Base-by-base conservation (phyloP, 163 green algal species). In the Chlorella variabilis region DNA sequence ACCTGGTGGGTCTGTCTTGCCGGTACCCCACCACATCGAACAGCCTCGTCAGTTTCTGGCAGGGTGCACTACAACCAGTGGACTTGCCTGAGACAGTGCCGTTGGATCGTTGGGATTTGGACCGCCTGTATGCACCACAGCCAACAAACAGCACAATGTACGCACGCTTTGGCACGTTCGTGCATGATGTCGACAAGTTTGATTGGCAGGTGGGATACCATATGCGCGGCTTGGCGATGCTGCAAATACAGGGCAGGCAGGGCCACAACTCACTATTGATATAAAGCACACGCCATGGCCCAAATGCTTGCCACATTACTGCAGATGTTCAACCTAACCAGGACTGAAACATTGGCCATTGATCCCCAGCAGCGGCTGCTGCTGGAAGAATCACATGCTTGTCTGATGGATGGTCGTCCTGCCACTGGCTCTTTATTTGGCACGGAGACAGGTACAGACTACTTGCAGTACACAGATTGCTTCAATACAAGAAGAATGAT, bases 361-460 rank as follows among this genome's bases (percentile, higher is more conserved):
- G 94, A 98, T 86, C 94, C 94, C 0, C 94, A 98, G 88, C 94
- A 98, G 80, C 89, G 94, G 7, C 63, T 96, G 71, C 80, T 98
- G 48, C 84, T 98, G 21, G 87, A 96, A 71, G 68, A 56, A 62
- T 41, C 68, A 1, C 56, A 77, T 1, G 67, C 61, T 0, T 87
- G 89, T 17, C 61, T 94, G 31, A 45, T 68, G 31, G 17, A 61
- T 25, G 31, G 48, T 38, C 36, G 20, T 11, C 9, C n/a, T 34
- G 71, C 71, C 17, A 63, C 23, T 79, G 71, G 71, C 5, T 9
- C 8, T 39, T 23, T 79, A n/a, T 6, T 3, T 38, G 25, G 15
- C 36, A 80, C 4, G 2, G 27, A 54, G 23, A 71, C 39, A 38
- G 67, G 39, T 75, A 20, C 3, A 8, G 51, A 62, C 9, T n/a